Evolutionary conservation across 371 early-diverging fungal genomes (phyloP), one percentile per base, ranked within the genome.

Genomic region (Mortierella sp.): DNA sequence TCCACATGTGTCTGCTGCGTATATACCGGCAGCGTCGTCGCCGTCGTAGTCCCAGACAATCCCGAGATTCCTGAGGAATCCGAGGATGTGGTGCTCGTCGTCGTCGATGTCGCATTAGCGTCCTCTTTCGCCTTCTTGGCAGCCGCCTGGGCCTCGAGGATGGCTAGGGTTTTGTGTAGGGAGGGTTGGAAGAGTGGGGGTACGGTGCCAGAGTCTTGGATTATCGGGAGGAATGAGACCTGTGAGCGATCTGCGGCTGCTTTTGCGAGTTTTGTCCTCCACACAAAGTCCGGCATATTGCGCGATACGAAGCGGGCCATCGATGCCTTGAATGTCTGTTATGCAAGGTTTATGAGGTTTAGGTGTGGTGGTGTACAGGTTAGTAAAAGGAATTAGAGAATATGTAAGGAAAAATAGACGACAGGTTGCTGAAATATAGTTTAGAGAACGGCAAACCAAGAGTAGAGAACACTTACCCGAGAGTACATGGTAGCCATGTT

Each of bases 141-240:
- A 10, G 41, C 74, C 0, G 41, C 74, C 11, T 54, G 74, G 6
- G 54, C 43, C 29, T 74, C 43, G 16, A 58, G 77, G 49, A 77
- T 56, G 21, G 60, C 73, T 1, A 63, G 32, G 24, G 74, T 74
- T 44, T 74, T 74, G 55, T 70, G 70, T 1, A 80, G 49, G 49
- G 72, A 71, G 16, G 71, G 70, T 21, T 75, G 80, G 21, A 55
- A 32, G 48, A 35, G 46, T 21, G 75, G 51, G 0, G 51, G 43
- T 1, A 75, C 46, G 0, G 75, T 54, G 21, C 79, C 79, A 7
- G 70, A 32, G 21, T 79, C 79, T 32, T 79, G 29, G 54, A 75
- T 18, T 0, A 75, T 63, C 1, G 77, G 77, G 16, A 77, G 72
- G 49, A 77, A 77, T n/a, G 77, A 55, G 1, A 35, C 77, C 18